Conservation (phyloP, 176 grass and related monocot species). For the Eremochloa ophiuroides region DNA sequence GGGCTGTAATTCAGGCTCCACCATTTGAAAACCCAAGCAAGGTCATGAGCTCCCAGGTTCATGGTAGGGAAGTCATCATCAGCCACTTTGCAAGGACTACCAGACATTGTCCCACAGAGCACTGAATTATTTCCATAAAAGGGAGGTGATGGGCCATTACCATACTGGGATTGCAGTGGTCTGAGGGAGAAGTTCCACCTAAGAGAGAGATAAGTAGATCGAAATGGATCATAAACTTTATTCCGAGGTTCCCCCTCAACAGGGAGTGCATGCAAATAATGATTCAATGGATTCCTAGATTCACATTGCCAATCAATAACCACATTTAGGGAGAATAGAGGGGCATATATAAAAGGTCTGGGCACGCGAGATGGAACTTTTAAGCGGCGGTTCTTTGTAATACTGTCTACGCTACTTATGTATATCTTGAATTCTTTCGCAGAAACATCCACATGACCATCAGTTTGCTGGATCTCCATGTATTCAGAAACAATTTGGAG, state of each 20-base stretch:
- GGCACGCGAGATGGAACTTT: constrained; percentile 58
- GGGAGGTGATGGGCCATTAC: constrained; percentile 44
- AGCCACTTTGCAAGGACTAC: constrained; percentile 47
- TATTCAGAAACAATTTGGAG: constrained; percentile 94
- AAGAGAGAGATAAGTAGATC: constrained; percentile 96
- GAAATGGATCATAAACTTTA: constrained; percentile 92
- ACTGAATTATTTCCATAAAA: constrained; percentile 56
- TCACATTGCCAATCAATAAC: constrained; percentile 97
- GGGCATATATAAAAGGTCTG: constrained; percentile 78
- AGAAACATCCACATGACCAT: constrained; percentile 86
- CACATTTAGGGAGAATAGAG: constrained; percentile 89
- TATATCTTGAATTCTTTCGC: constrained; percentile 93
- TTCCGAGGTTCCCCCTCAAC: constrained; percentile 76
- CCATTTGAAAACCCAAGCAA: constrained; percentile 99
- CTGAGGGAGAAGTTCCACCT: constrained; percentile 95
- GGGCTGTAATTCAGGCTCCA: constrained; percentile 96
- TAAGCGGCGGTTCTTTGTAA: constrained; percentile 89
- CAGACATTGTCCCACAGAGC: constrained; percentile 39
- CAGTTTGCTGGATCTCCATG: constrained; percentile 96
- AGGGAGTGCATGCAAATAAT: constrained; percentile 97
- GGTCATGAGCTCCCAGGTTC: constrained; percentile 96
- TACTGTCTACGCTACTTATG: constrained; percentile 88
- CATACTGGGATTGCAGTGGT: constrained; percentile 48
- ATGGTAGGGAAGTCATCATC: constrained; percentile 71
- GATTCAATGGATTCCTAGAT: constrained; percentile 83